Evolutionary conservation across 768 basidiomycete species (phyloP).

Genomic region (Phylloporus arenicola): DNA sequence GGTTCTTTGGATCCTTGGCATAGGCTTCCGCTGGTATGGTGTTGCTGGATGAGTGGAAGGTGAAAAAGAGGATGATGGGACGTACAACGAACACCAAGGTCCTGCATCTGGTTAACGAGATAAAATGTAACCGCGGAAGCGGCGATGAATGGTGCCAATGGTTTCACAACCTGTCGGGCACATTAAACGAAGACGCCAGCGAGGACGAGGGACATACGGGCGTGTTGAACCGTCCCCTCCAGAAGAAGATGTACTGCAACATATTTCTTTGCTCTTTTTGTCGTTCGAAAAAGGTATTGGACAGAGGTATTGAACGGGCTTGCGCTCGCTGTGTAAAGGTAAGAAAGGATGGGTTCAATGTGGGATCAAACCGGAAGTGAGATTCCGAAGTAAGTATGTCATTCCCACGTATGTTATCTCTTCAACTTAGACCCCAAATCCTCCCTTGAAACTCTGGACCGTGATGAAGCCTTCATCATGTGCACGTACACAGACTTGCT

Average conservation of each 20-base stretch:
- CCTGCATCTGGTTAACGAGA: constrained; percentile 62
- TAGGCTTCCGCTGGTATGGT: constrained; percentile 51
- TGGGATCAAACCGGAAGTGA: constrained; percentile 23
- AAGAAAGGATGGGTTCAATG: not conserved
- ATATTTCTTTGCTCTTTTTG: constrained; percentile 1
- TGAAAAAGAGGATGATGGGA: constrained; percentile 11
- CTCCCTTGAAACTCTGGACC: too few relatives aligned
- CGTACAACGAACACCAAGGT: constrained; percentile 67
- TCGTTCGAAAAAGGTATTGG: constrained; percentile 2
- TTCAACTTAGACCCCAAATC: too few relatives aligned
- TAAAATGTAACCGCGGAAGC: constrained; percentile 62
- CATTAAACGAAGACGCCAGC: not conserved
- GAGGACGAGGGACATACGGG: constrained; percentile 18
- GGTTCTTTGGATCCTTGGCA: constrained; percentile 76
- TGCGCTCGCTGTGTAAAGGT: not conserved
- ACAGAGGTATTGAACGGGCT: not conserved
- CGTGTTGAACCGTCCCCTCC: constrained; percentile 26
- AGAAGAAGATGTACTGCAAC: constrained; percentile 24
- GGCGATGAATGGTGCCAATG: constrained; percentile 77
- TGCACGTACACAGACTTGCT: not conserved
- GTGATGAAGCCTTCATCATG: not conserved
- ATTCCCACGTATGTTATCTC: constrained; percentile 23
- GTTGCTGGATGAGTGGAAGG: constrained; percentile 1
- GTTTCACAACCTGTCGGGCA: constrained; percentile 53
- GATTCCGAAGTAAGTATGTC: constrained; percentile 3